Percentiles rank a stretch among this genome's conserved stretches.
Conservation (phyloP, 192 early-diverging fungal genomes). For the Podila epicladia region DNA sequence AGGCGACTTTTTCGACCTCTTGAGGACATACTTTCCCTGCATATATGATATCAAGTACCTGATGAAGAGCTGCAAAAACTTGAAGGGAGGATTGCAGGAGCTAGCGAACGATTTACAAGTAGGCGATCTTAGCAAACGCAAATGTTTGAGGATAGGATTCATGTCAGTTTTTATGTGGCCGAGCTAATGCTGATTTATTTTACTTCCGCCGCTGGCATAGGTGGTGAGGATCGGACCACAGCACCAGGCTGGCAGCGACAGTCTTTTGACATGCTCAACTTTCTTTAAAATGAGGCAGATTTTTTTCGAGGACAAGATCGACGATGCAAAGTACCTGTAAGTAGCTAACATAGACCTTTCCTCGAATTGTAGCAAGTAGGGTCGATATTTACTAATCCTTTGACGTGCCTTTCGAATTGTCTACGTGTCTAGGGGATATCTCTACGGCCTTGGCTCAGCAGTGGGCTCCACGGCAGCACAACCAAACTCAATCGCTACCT, state of each 20-base stretch:
- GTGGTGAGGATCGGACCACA: constrained; percentile 94
- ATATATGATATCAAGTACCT: constrained; percentile 99
- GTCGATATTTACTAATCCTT: not conserved
- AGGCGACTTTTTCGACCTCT: constrained; percentile 91
- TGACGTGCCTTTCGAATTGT: not conserved
- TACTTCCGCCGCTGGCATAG: constrained; percentile 41
- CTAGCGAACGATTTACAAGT: constrained; percentile 97
- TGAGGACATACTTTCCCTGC: constrained; percentile 96
- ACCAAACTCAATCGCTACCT: constrained; percentile 48
- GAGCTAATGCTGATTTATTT: not conserved
- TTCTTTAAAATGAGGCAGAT: constrained; percentile 98
- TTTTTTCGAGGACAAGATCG: constrained; percentile 96
- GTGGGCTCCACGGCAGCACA: constrained; percentile 46
- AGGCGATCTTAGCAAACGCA: not conserved
- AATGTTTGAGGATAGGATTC: no score
- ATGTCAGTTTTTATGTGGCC: no score
- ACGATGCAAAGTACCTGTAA: constrained; percentile 91
- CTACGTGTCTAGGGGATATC: constrained; percentile 51
- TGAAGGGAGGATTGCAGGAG: constrained; percentile 98
- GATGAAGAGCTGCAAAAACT: constrained; percentile 95
- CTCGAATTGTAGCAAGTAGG: not conserved
- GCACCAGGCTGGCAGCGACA: constrained; percentile 99
- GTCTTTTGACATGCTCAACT: constrained; percentile 93
- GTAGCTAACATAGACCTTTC: constrained; percentile 4
- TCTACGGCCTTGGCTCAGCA: constrained; percentile 59